Percentiles rank a stretch among this genome's conserved stretches.
Conservation (phyloP, 768 basidiomycete genomes). For the Naematelia aurantialba region DNA sequence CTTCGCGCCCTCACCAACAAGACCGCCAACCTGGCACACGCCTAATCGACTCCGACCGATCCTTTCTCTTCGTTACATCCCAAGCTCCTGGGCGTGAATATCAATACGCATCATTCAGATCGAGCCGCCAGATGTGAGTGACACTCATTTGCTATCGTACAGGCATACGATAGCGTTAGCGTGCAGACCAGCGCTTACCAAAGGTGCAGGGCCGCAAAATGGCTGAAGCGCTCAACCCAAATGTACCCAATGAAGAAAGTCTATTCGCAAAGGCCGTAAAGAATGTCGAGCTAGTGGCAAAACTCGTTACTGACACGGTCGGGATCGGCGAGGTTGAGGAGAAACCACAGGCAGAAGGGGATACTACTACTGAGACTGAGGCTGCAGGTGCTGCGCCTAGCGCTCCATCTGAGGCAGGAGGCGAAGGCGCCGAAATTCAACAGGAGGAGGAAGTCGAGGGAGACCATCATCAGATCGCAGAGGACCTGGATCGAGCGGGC, state of each 20-base stretch:
- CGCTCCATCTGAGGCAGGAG: background rate
- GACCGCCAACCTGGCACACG: too few species aligned
- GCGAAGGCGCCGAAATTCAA: too few species aligned
- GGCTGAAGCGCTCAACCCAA: slow-evolving; percentile 15
- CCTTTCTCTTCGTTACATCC: slow-evolving; percentile 1
- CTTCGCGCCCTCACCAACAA: background rate
- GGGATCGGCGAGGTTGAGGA: slow-evolving; percentile 2
- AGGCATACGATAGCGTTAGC: background rate
- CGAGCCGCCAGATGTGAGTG: slow-evolving; percentile 10
- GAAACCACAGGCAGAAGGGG: background rate
- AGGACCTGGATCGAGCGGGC: background rate
- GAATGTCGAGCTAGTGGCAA: slow-evolving; percentile 1
- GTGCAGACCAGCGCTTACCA: background rate
- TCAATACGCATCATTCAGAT: background rate
- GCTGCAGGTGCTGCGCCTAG: background rate
- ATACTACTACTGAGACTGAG: slow-evolving; percentile 2
- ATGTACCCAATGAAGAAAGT: slow-evolving; percentile 2
- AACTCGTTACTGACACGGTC: background rate
- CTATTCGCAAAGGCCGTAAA: slow-evolving; percentile 6
- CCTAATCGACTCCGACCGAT: background rate
- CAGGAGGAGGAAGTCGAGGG: slow-evolving; percentile 5
- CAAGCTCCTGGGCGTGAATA: background rate
- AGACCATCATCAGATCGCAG: background rate
- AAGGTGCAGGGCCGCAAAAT: slow-evolving; percentile 24
- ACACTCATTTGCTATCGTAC: background rate